Evolutionary conservation across 2,329 filamentous ascomycete species (phyloP).

Genomic region (Penicillium hordei): DNA sequence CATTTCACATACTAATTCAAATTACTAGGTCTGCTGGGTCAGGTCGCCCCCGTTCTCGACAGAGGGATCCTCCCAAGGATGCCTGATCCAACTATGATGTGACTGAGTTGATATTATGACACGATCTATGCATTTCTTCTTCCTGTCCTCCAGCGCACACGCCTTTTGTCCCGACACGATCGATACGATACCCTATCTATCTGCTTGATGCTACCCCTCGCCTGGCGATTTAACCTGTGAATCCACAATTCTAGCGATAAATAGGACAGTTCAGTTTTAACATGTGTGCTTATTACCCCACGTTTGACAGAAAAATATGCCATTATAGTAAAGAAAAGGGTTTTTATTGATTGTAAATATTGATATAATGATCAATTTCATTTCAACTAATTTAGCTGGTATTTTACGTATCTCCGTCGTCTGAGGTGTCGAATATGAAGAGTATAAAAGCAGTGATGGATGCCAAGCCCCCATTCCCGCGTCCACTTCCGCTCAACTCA

Average conservation of each 20-base stretch:
- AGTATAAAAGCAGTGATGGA: not conserved
- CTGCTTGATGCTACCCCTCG: slow-evolving; percentile 21
- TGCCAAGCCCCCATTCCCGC: slow-evolving; percentile 25
- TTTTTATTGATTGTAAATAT: not conserved
- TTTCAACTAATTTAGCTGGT: not conserved
- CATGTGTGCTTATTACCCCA: slow-evolving; percentile 8
- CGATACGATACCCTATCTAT: slow-evolving; percentile 30
- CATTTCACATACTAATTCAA: not conserved
- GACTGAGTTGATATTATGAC: slow-evolving; percentile 26
- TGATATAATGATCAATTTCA: not conserved
- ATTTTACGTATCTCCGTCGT: not conserved
- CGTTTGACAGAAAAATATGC: not conserved
- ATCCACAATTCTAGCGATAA: slow-evolving; percentile 14
- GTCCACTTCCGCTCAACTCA: slow-evolving; percentile 19
- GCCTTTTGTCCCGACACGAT: slow-evolving; percentile 26
- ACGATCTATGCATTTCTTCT: slow-evolving; percentile 29
- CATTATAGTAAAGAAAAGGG: not conserved
- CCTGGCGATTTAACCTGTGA: slow-evolving; percentile 14
- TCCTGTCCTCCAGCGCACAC: slow-evolving; percentile 25
- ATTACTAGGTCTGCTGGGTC: slow-evolving; percentile 41
- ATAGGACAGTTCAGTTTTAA: slow-evolving; percentile 17
- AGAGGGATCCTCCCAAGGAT: slow-evolving; percentile 31
- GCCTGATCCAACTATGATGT: slow-evolving; percentile 24
- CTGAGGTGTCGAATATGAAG: not conserved
- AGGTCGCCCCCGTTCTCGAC: slow-evolving; percentile 35